phyloP scores from a whole-genome alignment of 305 asterid genomes.

The Fraxinus baroniana region DNA sequence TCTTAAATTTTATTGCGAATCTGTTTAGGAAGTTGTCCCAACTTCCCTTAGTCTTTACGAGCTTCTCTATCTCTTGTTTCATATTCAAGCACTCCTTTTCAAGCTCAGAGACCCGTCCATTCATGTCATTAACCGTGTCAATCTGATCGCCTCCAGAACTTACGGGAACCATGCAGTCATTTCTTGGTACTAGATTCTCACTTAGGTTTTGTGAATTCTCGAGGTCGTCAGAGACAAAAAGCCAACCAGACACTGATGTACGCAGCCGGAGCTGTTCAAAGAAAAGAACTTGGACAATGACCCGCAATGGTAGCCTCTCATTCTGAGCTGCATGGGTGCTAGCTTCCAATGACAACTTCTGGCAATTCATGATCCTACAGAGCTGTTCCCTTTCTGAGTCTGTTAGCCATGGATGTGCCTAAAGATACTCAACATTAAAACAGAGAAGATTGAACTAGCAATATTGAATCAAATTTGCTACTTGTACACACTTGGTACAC shows the following conservation, averaged over 20 bases:
- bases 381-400: conserved; percentile 54
- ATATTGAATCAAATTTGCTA: neutral
- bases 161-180: neutral
- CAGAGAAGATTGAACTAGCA: neutral
- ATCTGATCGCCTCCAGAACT: conserved; percentile 14
- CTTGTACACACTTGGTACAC: too few relatives aligned
- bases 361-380: conserved; percentile 56
- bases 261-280: conserved; percentile 58
- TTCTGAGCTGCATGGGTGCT: conserved; percentile 60
- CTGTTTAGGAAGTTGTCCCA: conserved; percentile 40
- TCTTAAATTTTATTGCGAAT: conserved; percentile 34
- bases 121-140: conserved; percentile 32
- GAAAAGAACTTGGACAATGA: conserved; percentile 54
- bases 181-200: conserved; percentile 13
- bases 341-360: conserved; percentile 57
- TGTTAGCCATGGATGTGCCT: conserved; percentile 57
- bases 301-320: conserved; percentile 56
- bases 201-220: conserved; percentile 32
- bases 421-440: neutral
- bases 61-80: conserved; percentile 45
- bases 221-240: conserved; percentile 41
- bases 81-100: conserved; percentile 48
- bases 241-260: conserved; percentile 48
- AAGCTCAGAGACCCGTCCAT: conserved; percentile 38
- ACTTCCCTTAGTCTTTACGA: conserved; percentile 43